Conservation (phyloP, 768 basidiomycete species). For the Phallus indusiatus region DNA sequence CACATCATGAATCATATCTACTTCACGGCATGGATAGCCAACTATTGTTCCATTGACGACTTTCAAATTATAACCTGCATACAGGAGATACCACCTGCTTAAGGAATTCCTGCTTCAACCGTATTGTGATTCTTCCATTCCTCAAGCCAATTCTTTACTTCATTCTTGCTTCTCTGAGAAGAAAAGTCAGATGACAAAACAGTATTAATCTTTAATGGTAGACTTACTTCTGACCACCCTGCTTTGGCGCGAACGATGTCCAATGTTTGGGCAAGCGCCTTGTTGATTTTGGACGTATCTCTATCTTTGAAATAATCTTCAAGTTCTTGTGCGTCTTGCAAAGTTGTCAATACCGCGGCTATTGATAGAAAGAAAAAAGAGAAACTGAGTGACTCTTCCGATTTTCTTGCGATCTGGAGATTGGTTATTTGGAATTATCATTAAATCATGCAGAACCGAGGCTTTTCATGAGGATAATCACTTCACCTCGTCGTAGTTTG, state of each 20-base stretch:
- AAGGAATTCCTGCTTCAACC: neutral
- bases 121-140: slow-evolving; percentile 20
- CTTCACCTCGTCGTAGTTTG: slow-evolving; percentile 57
- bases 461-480: slow-evolving; percentile 2
- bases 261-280: slow-evolving; percentile 54
- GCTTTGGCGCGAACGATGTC: slow-evolving; percentile 56
- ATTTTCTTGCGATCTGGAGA: slow-evolving; percentile 53
- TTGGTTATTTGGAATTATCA: neutral
- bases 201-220: neutral
- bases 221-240: slow-evolving; percentile 51
- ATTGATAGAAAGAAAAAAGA: slow-evolving; percentile 41
- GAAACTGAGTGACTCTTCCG: slow-evolving; percentile 61
- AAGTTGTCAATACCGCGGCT: slow-evolving; percentile 44
- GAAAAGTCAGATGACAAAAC: neutral
- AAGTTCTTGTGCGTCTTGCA: slow-evolving; percentile 54
- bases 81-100: too few relatives aligned
- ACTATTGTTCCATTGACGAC: too few relatives aligned
- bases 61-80: too few relatives aligned
- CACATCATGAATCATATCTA: too few relatives aligned
- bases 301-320: slow-evolving; percentile 70
- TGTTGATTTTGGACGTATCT: slow-evolving; percentile 59
- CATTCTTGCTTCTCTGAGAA: slow-evolving; percentile 45
- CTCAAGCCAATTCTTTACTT: slow-evolving; percentile 47
- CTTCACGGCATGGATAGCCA: too few relatives aligned
- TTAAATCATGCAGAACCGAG: neutral